Evolutionary conservation across 805 yeast genomes (phyloP), one percentile per base, ranked within the genome.

Genomic region (Candida nemodendra): DNA sequence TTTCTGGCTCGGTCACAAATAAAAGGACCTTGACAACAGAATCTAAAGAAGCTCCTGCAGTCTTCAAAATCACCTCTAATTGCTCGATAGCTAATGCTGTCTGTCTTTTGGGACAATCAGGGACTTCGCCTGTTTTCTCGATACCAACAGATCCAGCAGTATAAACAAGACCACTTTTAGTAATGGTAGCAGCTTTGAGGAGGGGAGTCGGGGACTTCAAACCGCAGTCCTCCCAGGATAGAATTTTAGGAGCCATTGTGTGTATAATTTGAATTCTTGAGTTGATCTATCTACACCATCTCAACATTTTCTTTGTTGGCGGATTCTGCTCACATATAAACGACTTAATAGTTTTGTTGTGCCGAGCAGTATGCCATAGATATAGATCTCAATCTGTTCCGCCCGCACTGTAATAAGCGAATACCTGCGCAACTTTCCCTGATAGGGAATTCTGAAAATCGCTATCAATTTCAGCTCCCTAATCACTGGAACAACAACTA

Each of bases 1-100:
- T 62, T 17, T 60, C 53, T 17, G 66, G 62, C 39, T 74, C 69
- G 15, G 68, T 56, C 39, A 76, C 68, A 49, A 74, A 73, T 39
- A 73, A 58, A 36, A 72, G 52, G 0, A 72, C 79, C 48, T 76
- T 74, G 50, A 73, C 50, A 6, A 71, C 74, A 27, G 65, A 65
- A 31, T 64, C 72, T 8, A 68, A 27, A 2, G 72, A 65, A 1
- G 76, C 57, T 6, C 76, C 76, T 18, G 74, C 62, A 5, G 65
- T 61, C 32, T 60, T 61, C 33, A 76, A 57, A 11, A 71, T 65
- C 2, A 49, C 57, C 42, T 62, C 58, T 41, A 74, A 59, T 50
- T 70, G 70, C 32, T 57, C 56, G 43, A 74, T 66, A 11, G 74
- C 76, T 36, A 61, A 50, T 31, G 57, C 64, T 13, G 77, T 64